phyloP scores from a whole-genome alignment of 2,329 filamentous ascomycete species.

The Paecilomyces fulvus region DNA sequence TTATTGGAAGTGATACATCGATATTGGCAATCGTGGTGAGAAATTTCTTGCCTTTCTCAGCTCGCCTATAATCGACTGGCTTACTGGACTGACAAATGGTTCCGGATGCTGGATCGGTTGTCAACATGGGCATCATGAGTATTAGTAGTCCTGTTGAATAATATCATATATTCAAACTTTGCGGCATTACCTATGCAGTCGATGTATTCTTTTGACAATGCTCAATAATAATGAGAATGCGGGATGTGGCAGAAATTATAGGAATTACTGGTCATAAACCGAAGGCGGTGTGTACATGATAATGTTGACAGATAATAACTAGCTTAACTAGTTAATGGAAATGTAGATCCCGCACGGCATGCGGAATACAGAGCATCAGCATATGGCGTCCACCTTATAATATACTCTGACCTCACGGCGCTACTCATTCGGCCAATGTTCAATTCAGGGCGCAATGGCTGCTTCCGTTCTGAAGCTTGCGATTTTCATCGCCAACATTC shows the following conservation, averaged over 20 bases:
- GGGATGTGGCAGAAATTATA: not conserved
- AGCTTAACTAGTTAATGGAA: not conserved
- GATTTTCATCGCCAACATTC: conserved; percentile 61
- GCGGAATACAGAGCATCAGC: not conserved
- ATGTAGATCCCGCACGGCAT: not conserved
- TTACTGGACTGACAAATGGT: not conserved
- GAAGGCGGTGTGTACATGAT: not conserved
- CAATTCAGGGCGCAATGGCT: conserved; percentile 10
- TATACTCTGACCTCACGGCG: not conserved
- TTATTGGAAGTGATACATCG: not conserved
- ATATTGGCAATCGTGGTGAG: not conserved
- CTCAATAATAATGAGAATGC: not conserved
- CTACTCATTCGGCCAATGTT: not conserved
- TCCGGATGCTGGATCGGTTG: not conserved
- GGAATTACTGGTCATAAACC: not conserved
- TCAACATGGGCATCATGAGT: not conserved
- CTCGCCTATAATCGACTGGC: not conserved
- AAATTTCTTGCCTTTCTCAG: not conserved
- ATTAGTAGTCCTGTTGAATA: not conserved
- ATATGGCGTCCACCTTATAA: not conserved
- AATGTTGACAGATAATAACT: not conserved
- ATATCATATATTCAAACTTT: no score
- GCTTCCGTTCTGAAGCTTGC: conserved; percentile 19
- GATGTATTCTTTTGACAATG: not conserved
- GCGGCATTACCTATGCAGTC: no score